Evolutionary conservation across 495 filamentous ascomycete genomes (phyloP).

Genomic region (Neurospora discreta): DNA sequence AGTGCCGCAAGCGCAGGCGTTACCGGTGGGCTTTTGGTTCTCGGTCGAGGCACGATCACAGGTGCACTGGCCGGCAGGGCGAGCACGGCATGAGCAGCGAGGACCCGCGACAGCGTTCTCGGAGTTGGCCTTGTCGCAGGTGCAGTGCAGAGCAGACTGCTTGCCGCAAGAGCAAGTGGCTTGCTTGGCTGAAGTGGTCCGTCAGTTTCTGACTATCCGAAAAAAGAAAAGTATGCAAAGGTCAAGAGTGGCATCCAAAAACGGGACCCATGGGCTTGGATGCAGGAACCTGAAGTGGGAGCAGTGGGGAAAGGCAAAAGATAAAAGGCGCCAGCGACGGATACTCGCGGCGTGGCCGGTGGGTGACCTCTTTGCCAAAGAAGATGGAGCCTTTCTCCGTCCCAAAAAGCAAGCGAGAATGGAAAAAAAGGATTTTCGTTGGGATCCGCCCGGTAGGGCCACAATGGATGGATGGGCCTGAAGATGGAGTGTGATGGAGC

Average conservation of each 20-base stretch:
- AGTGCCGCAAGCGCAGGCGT: slow-evolving; percentile 65
- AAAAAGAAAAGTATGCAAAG: background rate
- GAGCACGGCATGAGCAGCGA: slow-evolving; percentile 70
- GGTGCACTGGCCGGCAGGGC: slow-evolving; percentile 71
- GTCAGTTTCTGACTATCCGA: background rate
- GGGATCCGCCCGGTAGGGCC: background rate
- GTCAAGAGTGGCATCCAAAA: background rate
- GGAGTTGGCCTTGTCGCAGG: slow-evolving; percentile 60
- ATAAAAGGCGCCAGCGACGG: background rate
- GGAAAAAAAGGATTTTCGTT: background rate
- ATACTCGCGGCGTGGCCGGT: background rate
- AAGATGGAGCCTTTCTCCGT: background rate
- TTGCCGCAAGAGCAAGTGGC: slow-evolving; percentile 82
- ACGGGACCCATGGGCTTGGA: background rate
- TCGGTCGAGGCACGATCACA: slow-evolving; percentile 64
- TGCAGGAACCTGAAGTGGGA: background rate
- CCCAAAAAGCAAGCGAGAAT: background rate
- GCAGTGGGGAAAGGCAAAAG: background rate
- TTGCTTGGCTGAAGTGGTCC: slow-evolving; percentile 30
- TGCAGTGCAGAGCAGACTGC: slow-evolving; percentile 74
- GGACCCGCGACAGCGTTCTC: slow-evolving; percentile 69
- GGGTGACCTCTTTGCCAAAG: background rate
- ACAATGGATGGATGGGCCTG: background rate
- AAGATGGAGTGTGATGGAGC: background rate
- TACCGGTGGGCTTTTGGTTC: slow-evolving; percentile 46